Percentiles rank a stretch among this genome's conserved stretches.
These are phyloP conservation scores for Skeletonema grethae DNA, from an alignment of 108 stramenopile species.

Conservation along the genomic window DNA sequence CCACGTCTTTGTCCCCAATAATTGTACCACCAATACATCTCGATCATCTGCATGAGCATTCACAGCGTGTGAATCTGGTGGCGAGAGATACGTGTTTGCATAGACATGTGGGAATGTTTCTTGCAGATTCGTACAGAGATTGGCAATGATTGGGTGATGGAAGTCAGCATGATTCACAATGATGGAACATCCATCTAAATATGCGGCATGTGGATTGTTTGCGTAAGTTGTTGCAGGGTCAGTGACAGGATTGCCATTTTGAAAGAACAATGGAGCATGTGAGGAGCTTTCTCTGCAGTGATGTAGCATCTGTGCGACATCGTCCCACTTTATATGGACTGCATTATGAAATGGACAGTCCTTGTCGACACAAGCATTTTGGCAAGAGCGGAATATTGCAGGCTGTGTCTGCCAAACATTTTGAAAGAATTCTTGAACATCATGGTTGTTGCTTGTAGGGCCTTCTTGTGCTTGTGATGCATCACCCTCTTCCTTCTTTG, in stretches of 20 bases:
- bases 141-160: conserved; percentile 48
- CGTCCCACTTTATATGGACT: conserved; percentile 47
- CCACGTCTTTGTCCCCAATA: conserved; percentile 78
- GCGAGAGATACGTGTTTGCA: conserved; percentile 84
- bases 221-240: conserved; percentile 51
- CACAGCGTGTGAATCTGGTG: conserved; percentile 74
- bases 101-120: conserved; percentile 68
- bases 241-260: conserved; percentile 44
- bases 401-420: conserved; percentile 50
- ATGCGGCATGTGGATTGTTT: conserved; percentile 63
- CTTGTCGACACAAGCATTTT: conserved; percentile 20
- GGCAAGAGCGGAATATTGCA: conserved; percentile 24
- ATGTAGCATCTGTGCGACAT: conserved; percentile 49
- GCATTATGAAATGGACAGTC: conserved; percentile 24
- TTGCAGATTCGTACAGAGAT: conserved; percentile 76
- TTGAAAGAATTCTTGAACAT: conserved; percentile 35
- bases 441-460: neutral
- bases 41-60: conserved; percentile 88
- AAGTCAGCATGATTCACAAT: conserved; percentile 83
- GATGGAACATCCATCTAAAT: conserved; percentile 76
- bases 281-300: conserved; percentile 28
- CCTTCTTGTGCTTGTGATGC: conserved; percentile 1
- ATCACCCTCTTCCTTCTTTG: neutral
- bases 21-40: conserved; percentile 87
- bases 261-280: conserved; percentile 53